These are phyloP conservation scores for Cordyceps cateniannulata DNA, from an alignment of 2,329 filamentous ascomycete species.

Conservation along the genomic window DNA sequence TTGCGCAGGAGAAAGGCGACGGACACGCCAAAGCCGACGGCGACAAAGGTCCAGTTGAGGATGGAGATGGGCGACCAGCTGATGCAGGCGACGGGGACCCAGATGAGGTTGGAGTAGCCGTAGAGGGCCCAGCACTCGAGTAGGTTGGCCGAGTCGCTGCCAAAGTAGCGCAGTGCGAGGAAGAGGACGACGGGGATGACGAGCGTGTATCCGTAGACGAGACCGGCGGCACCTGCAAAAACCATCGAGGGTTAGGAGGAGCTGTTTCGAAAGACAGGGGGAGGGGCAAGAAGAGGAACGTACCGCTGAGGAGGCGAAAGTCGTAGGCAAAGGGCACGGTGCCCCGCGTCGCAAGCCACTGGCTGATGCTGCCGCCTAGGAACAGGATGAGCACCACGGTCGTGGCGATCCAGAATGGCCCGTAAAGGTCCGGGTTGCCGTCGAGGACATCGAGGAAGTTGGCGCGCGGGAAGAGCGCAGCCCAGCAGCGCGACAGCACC, in stretches of 20 bases:
- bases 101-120: slow-evolving; percentile 93
- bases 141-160: slow-evolving; percentile 85
- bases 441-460: slow-evolving; percentile 98
- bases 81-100: slow-evolving; percentile 89
- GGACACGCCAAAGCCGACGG: slow-evolving; percentile 75
- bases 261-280: background rate
- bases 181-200: slow-evolving; percentile 81
- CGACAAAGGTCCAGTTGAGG: slow-evolving; percentile 92
- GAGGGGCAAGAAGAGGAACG: slow-evolving; percentile 20
- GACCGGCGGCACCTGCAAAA: slow-evolving; percentile 65
- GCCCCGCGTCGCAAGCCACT: slow-evolving; percentile 69
- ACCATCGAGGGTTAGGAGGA: background rate
- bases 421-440: slow-evolving; percentile 94
- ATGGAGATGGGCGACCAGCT: slow-evolving; percentile 81
- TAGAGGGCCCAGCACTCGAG: slow-evolving; percentile 95
- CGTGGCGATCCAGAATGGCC: slow-evolving; percentile 97
- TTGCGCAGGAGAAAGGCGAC: slow-evolving; percentile 80
- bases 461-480: slow-evolving; percentile 80
- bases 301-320: slow-evolving; percentile 80
- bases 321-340: slow-evolving; percentile 80
- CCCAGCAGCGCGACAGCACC: slow-evolving; percentile 78
- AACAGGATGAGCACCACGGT: slow-evolving; percentile 96
- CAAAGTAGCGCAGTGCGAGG: slow-evolving; percentile 88
- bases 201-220: slow-evolving; percentile 92
- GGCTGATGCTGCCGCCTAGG: slow-evolving; percentile 87